phyloP scores from a whole-genome alignment of 257 asterid species.

The Primulina eburnea region DNA sequence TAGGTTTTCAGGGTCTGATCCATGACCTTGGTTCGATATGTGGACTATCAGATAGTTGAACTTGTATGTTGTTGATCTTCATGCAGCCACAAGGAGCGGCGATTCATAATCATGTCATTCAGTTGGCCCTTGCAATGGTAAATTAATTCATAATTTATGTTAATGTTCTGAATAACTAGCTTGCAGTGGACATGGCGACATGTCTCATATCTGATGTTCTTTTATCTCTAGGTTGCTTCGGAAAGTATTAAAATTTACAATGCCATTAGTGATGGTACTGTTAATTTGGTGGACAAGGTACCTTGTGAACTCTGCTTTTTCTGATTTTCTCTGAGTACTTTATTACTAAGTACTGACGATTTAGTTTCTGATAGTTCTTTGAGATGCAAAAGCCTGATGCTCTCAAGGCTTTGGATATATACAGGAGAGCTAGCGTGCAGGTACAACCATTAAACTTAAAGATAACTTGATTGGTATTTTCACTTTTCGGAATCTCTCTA shows the following conservation, averaged over 20 bases:
- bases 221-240: conserved; percentile 66
- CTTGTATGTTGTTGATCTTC: conserved; percentile 24
- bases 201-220: conserved; percentile 21
- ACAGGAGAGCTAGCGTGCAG: conserved; percentile 89
- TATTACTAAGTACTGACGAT: conserved; percentile 21
- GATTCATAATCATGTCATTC: conserved; percentile 74
- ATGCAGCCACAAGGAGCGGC: conserved; percentile 99
- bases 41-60: conserved; percentile 14
- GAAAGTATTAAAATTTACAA: conserved; percentile 89
- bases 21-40: background rate
- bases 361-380: conserved; percentile 65
- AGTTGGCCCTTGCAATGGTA: conserved; percentile 94
- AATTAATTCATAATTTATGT: conserved; percentile 16
- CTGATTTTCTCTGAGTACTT: background rate
- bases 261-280: conserved; percentile 83
- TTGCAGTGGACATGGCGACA: background rate
- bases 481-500: background rate
- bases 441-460: conserved; percentile 30
- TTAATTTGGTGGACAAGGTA: conserved; percentile 98
- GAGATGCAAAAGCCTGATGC: conserved; percentile 99
- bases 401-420: conserved; percentile 83
- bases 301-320: conserved; percentile 21
- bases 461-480: background rate
- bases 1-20: conserved; percentile 2
- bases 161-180: conserved; percentile 10